Conservation (phyloP, 2,329 filamentous ascomycete genomes). For the Botryotinia calthae region DNA sequence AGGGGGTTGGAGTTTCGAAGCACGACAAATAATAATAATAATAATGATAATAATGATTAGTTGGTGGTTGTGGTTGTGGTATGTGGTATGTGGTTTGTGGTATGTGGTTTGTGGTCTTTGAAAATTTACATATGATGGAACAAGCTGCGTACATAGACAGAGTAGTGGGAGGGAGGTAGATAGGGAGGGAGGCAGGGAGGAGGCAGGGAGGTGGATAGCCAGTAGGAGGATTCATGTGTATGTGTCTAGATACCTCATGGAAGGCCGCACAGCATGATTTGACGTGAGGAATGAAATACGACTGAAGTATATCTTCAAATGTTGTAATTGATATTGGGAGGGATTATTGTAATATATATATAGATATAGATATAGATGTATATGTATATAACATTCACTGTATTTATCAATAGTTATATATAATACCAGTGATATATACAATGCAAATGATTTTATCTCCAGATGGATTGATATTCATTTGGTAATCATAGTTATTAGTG, state of each 20-base stretch:
- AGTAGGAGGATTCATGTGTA: neutral
- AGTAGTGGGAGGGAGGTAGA: neutral
- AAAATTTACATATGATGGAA: neutral
- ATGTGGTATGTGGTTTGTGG: neutral
- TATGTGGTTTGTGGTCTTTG: neutral
- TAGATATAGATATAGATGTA: too few relatives aligned
- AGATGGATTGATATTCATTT: too few relatives aligned
- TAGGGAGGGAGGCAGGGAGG: neutral
- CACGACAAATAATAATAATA: neutral
- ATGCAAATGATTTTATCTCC: too few relatives aligned
- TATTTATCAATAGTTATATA: too few relatives aligned
- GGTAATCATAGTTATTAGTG: too few relatives aligned
- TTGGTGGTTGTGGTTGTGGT: neutral
- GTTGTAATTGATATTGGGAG: too few relatives aligned
- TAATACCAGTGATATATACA: too few relatives aligned
- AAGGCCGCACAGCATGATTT: neutral
- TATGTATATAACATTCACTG: too few relatives aligned
- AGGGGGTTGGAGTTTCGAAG: neutral
- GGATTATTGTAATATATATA: too few relatives aligned
- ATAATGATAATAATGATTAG: too few relatives aligned
- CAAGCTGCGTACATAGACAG: neutral
- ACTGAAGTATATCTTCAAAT: constrained; percentile 7
- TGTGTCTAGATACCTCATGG: neutral
- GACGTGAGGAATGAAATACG: neutral
- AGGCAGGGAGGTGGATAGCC: neutral